A percentile compares a stretch with the other conserved stretches of the same genome.
Conservation (phyloP, 306 rosid genomes). For the Medicago truncatula region DNA sequence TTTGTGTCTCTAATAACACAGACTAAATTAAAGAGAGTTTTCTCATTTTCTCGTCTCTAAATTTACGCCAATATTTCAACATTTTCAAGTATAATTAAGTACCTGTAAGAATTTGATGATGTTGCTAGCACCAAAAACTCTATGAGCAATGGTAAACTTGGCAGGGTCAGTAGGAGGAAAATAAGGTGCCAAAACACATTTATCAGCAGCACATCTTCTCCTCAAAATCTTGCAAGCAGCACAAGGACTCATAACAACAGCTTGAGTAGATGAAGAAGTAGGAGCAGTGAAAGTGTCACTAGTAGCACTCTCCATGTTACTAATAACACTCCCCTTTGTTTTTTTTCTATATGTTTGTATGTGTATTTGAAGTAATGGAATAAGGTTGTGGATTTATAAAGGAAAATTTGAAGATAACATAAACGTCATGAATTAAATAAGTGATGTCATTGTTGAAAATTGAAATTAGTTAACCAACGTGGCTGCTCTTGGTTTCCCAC, state of each 20-base stretch:
- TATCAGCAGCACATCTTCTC: constrained; percentile 78
- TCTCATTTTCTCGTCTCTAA: too few relatives aligned
- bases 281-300: constrained; percentile 53
- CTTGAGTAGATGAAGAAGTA: constrained; percentile 41
- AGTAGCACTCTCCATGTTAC: constrained; percentile 50
- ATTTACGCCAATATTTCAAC: too few relatives aligned
- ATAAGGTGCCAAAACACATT: constrained; percentile 90
- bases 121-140: constrained; percentile 97
- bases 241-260: constrained; percentile 75
- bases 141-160: constrained; percentile 93
- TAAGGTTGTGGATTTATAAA: constrained; percentile 42
- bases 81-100: background rate
- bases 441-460: constrained; percentile 47
- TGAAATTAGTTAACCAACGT: constrained; percentile 40
- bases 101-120: constrained; percentile 96
- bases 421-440: constrained; percentile 35
- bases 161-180: constrained; percentile 92
- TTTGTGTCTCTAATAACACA: too few relatives aligned
- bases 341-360: constrained; percentile 15
- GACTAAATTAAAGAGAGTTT: too few relatives aligned
- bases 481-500: constrained; percentile 50
- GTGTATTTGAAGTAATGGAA: constrained; percentile 2
- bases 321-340: background rate
- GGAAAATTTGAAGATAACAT: background rate
- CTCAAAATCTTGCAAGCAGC: constrained; percentile 95